These are phyloP conservation scores for Aureobasidium sp. DNA, from an alignment of 2,329 filamentous ascomycete genomes.

Conservation along the genomic window DNA sequence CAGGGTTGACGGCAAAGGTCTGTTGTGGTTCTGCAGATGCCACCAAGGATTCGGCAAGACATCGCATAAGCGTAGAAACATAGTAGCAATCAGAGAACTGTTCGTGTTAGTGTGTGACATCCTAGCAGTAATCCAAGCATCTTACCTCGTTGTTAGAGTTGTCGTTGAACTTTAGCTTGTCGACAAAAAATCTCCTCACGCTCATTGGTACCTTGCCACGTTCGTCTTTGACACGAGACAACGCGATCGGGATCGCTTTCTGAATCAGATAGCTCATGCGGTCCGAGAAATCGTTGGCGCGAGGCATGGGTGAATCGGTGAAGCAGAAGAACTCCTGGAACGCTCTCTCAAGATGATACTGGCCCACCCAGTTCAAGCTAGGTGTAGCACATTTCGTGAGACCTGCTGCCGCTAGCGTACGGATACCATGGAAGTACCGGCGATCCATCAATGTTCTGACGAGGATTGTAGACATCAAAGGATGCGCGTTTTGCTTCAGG, in stretches of 20 bases:
- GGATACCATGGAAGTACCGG: slow-evolving; percentile 90
- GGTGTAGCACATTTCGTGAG: slow-evolving; percentile 70
- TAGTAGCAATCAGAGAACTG: slow-evolving; percentile 84
- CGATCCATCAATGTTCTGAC: slow-evolving; percentile 83
- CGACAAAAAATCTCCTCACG: slow-evolving; percentile 77
- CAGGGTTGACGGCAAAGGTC: slow-evolving; percentile 32
- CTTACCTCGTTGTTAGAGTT: slow-evolving; percentile 70
- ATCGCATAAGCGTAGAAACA: slow-evolving; percentile 68
- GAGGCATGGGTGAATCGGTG: slow-evolving; percentile 67
- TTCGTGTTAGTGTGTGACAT: slow-evolving; percentile 11
- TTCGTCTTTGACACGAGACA: slow-evolving; percentile 68
- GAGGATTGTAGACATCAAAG: slow-evolving; percentile 81
- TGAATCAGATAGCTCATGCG: slow-evolving; percentile 80
- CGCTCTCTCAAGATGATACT: slow-evolving; percentile 75
- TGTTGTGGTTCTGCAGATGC: slow-evolving; percentile 24
- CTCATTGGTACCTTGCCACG: slow-evolving; percentile 70
- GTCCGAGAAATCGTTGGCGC: slow-evolving; percentile 86
- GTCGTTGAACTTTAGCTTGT: slow-evolving; percentile 88
- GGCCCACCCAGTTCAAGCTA: slow-evolving; percentile 66
- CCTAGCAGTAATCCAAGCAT: background rate
- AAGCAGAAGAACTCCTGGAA: slow-evolving; percentile 88
- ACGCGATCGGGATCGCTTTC: slow-evolving; percentile 71
- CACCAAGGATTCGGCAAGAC: slow-evolving; percentile 51
- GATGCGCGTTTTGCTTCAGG: slow-evolving; percentile 59
- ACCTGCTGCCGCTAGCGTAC: slow-evolving; percentile 73